phyloP scores from a whole-genome alignment of 352 stramenopile genomes.

The Phytopythium boreale region DNA sequence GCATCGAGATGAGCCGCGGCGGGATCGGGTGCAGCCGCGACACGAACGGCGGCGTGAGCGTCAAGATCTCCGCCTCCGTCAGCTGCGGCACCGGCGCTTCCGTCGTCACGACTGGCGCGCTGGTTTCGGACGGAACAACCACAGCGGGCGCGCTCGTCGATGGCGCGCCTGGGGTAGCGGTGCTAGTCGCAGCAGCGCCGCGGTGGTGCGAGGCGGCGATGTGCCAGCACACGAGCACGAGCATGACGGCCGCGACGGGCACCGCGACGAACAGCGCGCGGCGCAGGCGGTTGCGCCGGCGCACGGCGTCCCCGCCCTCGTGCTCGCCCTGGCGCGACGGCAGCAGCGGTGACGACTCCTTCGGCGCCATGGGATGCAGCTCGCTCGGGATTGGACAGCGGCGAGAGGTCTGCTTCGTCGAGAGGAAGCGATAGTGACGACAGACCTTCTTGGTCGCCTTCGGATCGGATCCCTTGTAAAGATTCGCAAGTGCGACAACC shows the following conservation, averaged over 20 bases:
- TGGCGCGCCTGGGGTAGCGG: not conserved
- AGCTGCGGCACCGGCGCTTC: constrained; percentile 5
- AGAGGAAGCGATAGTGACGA: constrained; percentile 1
- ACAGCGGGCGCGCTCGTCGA: not conserved
- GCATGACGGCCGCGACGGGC: constrained; percentile 42
- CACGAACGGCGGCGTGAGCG: constrained; percentile 52
- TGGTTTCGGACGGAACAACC: not conserved
- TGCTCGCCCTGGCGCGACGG: constrained; percentile 12
- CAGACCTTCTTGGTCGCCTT: not conserved
- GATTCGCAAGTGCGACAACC: not conserved
- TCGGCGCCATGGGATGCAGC: constrained; percentile 12
- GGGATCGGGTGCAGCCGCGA: constrained; percentile 53
- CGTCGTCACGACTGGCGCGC: not conserved
- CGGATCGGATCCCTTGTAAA: not conserved
- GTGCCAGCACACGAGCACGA: constrained; percentile 48
- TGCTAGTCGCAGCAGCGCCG: constrained; percentile 1
- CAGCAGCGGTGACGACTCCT: constrained; percentile 59
- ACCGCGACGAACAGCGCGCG: constrained; percentile 55
- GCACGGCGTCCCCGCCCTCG: not conserved
- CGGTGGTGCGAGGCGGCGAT: constrained; percentile 16
- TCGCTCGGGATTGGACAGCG: not conserved
- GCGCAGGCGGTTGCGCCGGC: constrained; percentile 24
- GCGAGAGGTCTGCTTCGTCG: not conserved
- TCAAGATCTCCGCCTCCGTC: constrained; percentile 47
- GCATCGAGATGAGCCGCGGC: constrained; percentile 46